A percentile compares a stretch with the other conserved stretches of the same genome.
Evolutionary conservation across 2,329 filamentous ascomycete genomes (phyloP).

Genomic region (Botrytis porri): DNA sequence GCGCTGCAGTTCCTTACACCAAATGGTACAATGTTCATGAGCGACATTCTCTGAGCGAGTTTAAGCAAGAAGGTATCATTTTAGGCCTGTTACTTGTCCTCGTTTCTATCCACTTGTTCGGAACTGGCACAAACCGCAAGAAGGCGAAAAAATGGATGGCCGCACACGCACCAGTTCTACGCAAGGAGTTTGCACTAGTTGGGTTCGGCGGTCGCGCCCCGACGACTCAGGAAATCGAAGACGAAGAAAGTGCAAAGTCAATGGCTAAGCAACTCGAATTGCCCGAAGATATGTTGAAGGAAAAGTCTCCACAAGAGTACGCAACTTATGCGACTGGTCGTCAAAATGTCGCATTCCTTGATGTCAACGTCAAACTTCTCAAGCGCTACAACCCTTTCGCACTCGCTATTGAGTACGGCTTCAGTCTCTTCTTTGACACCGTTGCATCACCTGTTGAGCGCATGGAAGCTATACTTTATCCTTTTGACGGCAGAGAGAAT

Average conservation of each 20-base stretch:
- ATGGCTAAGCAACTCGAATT: slow-evolving; percentile 42
- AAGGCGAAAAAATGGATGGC: slow-evolving; percentile 79
- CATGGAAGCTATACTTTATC: slow-evolving; percentile 74
- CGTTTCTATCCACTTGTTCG: slow-evolving; percentile 76
- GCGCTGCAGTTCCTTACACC: slow-evolving; percentile 65
- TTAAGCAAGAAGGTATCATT: slow-evolving; percentile 82
- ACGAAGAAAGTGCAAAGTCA: slow-evolving; percentile 41
- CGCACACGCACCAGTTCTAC: slow-evolving; percentile 68
- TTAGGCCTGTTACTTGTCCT: slow-evolving; percentile 71
- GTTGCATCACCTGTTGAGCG: slow-evolving; percentile 67
- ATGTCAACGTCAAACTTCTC: slow-evolving; percentile 53
- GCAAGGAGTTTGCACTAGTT: slow-evolving; percentile 81
- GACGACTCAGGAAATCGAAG: slow-evolving; percentile 47
- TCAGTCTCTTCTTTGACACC: slow-evolving; percentile 78
- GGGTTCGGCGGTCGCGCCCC: slow-evolving; percentile 64
- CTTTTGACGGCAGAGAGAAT: slow-evolving; percentile 89
- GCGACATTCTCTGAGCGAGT: slow-evolving; percentile 78
- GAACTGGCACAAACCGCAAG: slow-evolving; percentile 72
- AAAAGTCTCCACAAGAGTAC: slow-evolving; percentile 86
- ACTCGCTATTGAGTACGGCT: slow-evolving; percentile 59
- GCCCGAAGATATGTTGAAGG: slow-evolving; percentile 64
- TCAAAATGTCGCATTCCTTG: slow-evolving; percentile 88
- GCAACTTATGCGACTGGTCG: slow-evolving; percentile 84
- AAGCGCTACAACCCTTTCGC: slow-evolving; percentile 36
- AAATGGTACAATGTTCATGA: slow-evolving; percentile 98